phyloP scores from a whole-genome alignment of 495 filamentous ascomycete genomes.

The Lentithecium fluviatile region DNA sequence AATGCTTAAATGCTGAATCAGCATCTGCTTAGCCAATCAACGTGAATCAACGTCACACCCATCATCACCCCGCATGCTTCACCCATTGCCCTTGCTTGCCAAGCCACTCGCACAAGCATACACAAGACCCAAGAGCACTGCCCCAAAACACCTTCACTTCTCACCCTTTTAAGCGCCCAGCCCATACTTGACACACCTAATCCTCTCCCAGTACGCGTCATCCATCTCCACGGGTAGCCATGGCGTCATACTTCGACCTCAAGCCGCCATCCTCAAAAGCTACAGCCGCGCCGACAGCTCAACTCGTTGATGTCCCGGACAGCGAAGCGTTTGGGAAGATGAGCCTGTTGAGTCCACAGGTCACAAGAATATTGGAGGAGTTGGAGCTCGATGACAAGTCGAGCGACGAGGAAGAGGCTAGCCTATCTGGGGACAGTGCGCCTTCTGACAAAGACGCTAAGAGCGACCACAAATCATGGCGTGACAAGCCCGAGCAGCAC shows the following conservation, averaged over 20 bases:
- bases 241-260: slow-evolving; percentile 28
- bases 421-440: background rate
- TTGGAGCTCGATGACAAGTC: slow-evolving; percentile 7
- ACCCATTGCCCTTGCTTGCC: no score
- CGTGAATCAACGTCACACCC: no score
- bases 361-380: slow-evolving; percentile 19
- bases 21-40: no score
- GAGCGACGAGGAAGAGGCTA: slow-evolving; percentile 5
- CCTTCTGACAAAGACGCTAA: background rate
- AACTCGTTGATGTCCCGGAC: background rate
- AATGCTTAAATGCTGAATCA: background rate
- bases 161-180: no score
- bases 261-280: slow-evolving; percentile 11
- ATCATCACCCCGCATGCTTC: no score
- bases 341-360: slow-evolving; percentile 19
- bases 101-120: no score
- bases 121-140: no score
- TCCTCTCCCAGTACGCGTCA: no score
- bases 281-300: background rate
- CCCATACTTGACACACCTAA: no score
- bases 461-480: background rate
- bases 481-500: background rate
- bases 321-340: slow-evolving; percentile 1
- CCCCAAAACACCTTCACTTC: no score
- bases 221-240: background rate